Evolutionary conservation across 2,329 filamentous ascomycete species (phyloP), one percentile per base, ranked within the genome.

Genomic region (Gaeumannomyces sp.): DNA sequence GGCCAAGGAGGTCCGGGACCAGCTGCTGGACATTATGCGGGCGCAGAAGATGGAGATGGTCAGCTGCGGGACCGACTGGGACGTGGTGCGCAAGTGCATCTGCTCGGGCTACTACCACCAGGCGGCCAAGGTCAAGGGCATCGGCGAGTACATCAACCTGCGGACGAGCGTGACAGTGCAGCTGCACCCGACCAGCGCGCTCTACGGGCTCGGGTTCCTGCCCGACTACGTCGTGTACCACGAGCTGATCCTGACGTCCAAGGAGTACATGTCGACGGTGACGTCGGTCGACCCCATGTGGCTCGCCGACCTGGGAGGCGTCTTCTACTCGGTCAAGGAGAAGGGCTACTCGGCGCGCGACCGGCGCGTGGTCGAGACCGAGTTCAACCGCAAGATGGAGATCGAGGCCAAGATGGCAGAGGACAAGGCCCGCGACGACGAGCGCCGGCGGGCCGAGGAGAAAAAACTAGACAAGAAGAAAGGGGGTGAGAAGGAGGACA

Each of bases 21-120:
- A 99, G 77, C 85, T 99, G 35, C 80, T 89, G 66, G 95, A 98
- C 74, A 98, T 99, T 73, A 95, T 98, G 88, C 89, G 88, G 70
- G 89, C 92, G 80, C 93, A 96, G 75, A 93, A 95, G 75, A 95
- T 99, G 93, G 76, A 85, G 63, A 84, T 98, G 71, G 80, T 87
- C 59, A 93, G 90, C 76, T 97, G 93, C 72, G 95, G 95, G 38
- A 98, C 94, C 59, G 96, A 99, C 78, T 97, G 95, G 91, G 96
- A 99, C 75, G 81, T 96, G 13, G 92, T 98, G 65, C 89, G 95
- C 67, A 94, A 95, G 76, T 98, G 94, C 75, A 97, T 99, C 73
- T 99, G 96, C 80, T 93, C 91, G 0, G 95, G 95, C 16, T 99
- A 97, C 80, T 99, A 98, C 78, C 94, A 98, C 73, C 95, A 99